Evolutionary conservation across 768 basidiomycete genomes (phyloP).

Genomic region (Ramaria rubella): DNA sequence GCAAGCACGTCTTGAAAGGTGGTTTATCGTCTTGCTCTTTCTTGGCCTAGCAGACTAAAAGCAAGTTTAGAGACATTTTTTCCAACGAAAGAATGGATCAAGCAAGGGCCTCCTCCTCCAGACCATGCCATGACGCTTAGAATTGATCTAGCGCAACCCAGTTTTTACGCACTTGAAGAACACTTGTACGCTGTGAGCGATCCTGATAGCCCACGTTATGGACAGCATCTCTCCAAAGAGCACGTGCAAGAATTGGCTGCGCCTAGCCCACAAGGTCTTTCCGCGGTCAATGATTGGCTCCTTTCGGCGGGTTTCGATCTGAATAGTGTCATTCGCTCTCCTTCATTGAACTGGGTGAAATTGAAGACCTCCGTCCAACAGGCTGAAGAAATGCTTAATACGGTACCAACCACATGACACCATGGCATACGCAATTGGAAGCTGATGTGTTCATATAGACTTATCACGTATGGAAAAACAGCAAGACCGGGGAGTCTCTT

Average conservation of each 20-base stretch:
- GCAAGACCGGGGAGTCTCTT: slow-evolving; percentile 43
- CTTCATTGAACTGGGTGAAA: slow-evolving; percentile 65
- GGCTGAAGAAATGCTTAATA: slow-evolving; percentile 66
- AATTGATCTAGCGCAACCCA: slow-evolving; percentile 12
- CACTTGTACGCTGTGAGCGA: slow-evolving; percentile 13
- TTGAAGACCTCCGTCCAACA: slow-evolving; percentile 49
- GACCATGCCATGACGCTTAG: slow-evolving; percentile 11
- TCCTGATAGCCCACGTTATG: slow-evolving; percentile 11
- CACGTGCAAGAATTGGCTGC: slow-evolving; percentile 13
- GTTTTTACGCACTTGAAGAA: slow-evolving; percentile 11
- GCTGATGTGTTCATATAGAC: slow-evolving; percentile 32
- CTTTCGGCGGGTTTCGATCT: slow-evolving; percentile 45
- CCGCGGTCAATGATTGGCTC: slow-evolving; percentile 24
- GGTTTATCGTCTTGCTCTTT: not conserved
- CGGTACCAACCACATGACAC: slow-evolving; percentile 37
- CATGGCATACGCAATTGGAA: not conserved
- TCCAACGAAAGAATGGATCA: not conserved
- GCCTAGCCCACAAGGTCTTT: slow-evolving; percentile 3
- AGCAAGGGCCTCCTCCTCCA: slow-evolving; percentile 4
- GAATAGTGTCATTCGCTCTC: slow-evolving; percentile 44
- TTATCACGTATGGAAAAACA: slow-evolving; percentile 57
- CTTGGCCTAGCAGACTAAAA: not conserved
- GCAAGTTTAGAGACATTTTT: not conserved
- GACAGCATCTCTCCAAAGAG: slow-evolving; percentile 14
- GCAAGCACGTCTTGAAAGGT: not conserved